These are phyloP conservation scores for Sporisorium reilianum DNA, from an alignment of 1,284 basidiomycete species.

Conservation along the genomic window DNA sequence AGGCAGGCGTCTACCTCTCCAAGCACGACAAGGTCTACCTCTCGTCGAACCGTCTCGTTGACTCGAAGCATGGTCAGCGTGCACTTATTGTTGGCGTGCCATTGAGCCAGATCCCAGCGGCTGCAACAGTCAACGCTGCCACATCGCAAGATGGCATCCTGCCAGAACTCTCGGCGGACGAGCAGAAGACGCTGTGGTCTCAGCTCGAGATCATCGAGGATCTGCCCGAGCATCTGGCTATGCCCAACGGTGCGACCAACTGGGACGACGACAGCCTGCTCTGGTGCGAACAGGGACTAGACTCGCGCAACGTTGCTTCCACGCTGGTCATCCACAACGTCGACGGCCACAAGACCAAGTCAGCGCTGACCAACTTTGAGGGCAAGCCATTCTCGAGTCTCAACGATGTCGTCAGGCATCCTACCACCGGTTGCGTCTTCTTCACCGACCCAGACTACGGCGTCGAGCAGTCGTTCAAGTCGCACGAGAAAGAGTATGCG, in stretches of 20 bases:
- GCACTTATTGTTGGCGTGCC: conserved; percentile 32
- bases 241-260: conserved; percentile 45
- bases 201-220: conserved; percentile 23
- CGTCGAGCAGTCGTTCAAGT: conserved; percentile 52
- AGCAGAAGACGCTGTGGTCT: conserved; percentile 33
- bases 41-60: conserved; percentile 37
- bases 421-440: conserved; percentile 42
- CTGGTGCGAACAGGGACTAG: conserved; percentile 53
- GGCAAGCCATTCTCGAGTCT: conserved; percentile 53
- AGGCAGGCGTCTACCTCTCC: conserved; percentile 44
- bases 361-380: conserved; percentile 18
- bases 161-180: conserved; percentile 13
- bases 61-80: conserved; percentile 26
- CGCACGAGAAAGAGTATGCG: conserved; percentile 30
- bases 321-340: conserved; percentile 37
- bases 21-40: conserved; percentile 44
- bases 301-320: conserved; percentile 27
- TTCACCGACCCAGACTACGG: conserved; percentile 60
- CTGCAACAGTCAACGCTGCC: background rate
- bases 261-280: conserved; percentile 46
- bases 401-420: conserved; percentile 50
- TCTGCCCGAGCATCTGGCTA: conserved; percentile 29
- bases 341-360: conserved; percentile 9
- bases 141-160: conserved; percentile 15
- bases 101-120: conserved; percentile 18